phyloP scores from a whole-genome alignment of 2,329 filamentous ascomycete species.

The Cadophora malorum region DNA sequence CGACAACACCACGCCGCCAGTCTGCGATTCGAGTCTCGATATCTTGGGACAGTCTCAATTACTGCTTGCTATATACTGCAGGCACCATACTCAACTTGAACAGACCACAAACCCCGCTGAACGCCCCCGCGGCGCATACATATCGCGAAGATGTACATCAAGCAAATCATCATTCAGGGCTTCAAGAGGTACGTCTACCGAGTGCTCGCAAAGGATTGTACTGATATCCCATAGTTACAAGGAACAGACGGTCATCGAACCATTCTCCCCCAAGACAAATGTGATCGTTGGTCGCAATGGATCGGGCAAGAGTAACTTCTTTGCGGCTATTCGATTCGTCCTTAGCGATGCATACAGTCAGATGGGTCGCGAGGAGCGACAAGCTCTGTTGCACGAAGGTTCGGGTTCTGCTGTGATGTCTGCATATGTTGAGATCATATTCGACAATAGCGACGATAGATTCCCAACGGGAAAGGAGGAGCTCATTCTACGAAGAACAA shows the following conservation, averaged over 20 bases:
- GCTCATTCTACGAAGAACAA: conserved; percentile 88
- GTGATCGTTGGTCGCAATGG: conserved; percentile 99
- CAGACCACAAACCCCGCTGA: not conserved
- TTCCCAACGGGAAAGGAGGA: conserved; percentile 94
- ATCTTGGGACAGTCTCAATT: not conserved
- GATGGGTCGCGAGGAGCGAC: conserved; percentile 93
- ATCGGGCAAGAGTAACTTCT: conserved; percentile 99
- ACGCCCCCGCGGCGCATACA: conserved; percentile 30
- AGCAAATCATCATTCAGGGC: conserved; percentile 99
- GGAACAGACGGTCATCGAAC: conserved; percentile 98
- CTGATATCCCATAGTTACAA: conserved; percentile 76
- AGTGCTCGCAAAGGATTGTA: not conserved
- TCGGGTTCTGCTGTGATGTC: conserved; percentile 98
- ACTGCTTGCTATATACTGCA: not conserved
- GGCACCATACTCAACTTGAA: not conserved
- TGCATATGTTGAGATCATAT: conserved; percentile 99
- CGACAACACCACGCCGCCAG: not conserved
- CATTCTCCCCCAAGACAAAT: conserved; percentile 96
- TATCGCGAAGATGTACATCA: conserved; percentile 83
- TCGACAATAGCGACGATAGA: conserved; percentile 95
- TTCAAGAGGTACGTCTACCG: conserved; percentile 82
- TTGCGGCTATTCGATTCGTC: conserved; percentile 97
- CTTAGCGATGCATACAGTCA: conserved; percentile 97
- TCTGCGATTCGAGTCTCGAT: not conserved
- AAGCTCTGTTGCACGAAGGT: conserved; percentile 95